Conservation (phyloP, 148 eudicot species). For the Rhododendron williamsianum region DNA sequence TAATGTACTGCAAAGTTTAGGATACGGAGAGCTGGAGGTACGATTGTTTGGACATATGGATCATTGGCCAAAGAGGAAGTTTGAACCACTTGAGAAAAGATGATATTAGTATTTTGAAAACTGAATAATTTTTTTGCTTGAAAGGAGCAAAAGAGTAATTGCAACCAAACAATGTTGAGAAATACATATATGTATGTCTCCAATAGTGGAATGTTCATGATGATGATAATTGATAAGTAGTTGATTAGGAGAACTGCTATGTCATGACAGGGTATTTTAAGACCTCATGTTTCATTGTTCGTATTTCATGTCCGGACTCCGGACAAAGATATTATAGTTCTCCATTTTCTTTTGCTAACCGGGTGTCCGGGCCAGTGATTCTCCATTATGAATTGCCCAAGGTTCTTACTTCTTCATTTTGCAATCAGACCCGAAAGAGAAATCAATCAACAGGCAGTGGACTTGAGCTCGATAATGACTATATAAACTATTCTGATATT, state of each 20-base stretch:
- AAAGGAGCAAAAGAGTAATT: background rate
- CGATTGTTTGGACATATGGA: background rate
- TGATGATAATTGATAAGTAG: background rate
- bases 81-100: background rate
- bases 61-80: background rate
- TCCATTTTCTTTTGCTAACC: background rate
- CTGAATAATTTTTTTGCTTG: background rate
- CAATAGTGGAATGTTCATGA: background rate
- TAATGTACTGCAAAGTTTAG: background rate
- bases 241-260: background rate
- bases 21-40: background rate
- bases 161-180: background rate
- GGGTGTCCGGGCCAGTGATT: background rate
- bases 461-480: background rate
- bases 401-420: background rate
- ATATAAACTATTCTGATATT: background rate
- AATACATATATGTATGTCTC: background rate
- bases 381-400: background rate
- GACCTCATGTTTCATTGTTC: background rate
- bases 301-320: background rate
- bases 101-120: background rate
- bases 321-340: background rate
- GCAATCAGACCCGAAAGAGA: background rate
- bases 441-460: background rate
- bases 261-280: background rate